Conservation (phyloP, 2,329 filamentous ascomycete species). For the Massarina eburnea region DNA sequence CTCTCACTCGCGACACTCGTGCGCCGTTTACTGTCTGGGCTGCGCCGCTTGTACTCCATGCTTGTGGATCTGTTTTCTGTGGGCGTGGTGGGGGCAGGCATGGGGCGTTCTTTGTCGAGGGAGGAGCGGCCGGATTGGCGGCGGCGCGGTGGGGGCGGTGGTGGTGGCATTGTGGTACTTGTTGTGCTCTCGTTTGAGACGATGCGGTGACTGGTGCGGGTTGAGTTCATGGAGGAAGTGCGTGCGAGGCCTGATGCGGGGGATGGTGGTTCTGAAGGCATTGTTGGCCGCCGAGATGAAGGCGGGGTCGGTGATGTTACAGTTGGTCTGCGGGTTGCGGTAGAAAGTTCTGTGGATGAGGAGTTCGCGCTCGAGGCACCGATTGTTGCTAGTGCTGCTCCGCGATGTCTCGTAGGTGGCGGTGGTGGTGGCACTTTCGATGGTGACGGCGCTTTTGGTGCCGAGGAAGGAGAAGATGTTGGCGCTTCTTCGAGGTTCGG, state of each 20-base stretch:
- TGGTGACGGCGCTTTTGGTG: constrained; percentile 31
- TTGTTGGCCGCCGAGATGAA: constrained; percentile 26
- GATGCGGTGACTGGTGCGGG: constrained; percentile 23
- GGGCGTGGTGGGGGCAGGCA: constrained; percentile 20
- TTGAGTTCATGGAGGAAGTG: constrained; percentile 31
- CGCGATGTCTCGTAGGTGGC: constrained; percentile 37
- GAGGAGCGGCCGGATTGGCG: constrained; percentile 37
- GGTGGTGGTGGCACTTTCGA: constrained; percentile 37
- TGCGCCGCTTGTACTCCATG: constrained; percentile 24
- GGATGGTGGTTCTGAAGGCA: constrained; percentile 27
- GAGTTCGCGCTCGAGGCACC: constrained; percentile 30
- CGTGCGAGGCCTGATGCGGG: constrained; percentile 21
- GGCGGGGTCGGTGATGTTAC: constrained; percentile 22
- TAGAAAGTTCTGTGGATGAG: constrained; percentile 31
- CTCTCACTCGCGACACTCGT: constrained; percentile 37
- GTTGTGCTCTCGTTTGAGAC: constrained; percentile 29
- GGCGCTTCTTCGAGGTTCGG: constrained; percentile 17
- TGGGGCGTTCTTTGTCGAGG: constrained; percentile 33
- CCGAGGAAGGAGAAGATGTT: constrained; percentile 14
- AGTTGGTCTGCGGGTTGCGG: constrained; percentile 20
- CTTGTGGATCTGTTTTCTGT: constrained; percentile 32
- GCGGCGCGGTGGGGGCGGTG: constrained; percentile 34
- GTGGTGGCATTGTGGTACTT: constrained; percentile 24
- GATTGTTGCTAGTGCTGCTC: constrained; percentile 25
- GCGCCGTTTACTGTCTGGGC: constrained; percentile 33